Conservation (phyloP, 2,329 filamentous ascomycete species). For the Botrytis porri region DNA sequence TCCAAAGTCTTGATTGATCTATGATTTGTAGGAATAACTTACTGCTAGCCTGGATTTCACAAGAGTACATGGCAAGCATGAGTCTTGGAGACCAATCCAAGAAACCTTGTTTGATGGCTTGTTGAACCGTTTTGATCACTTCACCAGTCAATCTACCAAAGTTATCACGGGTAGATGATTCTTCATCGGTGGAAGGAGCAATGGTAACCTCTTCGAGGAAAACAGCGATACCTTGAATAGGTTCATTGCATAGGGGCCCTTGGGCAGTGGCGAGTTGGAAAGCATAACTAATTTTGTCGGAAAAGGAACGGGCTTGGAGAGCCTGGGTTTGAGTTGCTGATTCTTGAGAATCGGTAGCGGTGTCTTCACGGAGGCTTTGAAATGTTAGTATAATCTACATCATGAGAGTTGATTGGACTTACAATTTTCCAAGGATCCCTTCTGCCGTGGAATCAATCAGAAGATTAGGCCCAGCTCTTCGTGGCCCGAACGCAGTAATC, state of each 20-base stretch:
- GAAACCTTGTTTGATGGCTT: constrained; percentile 80
- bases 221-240: constrained; percentile 88
- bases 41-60: constrained; percentile 94
- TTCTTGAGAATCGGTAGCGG: constrained; percentile 32
- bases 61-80: constrained; percentile 95
- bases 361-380: constrained; percentile 30
- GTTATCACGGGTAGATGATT: constrained; percentile 57
- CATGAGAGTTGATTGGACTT: constrained; percentile 32
- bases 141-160: constrained; percentile 85
- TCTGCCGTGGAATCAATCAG: constrained; percentile 78
- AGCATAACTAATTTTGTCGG: constrained; percentile 87
- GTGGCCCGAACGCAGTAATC: constrained; percentile 87
- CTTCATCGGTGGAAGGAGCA: constrained; percentile 51
- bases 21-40: constrained; percentile 40
- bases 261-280: constrained; percentile 91
- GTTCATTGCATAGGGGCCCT: constrained; percentile 88
- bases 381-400: background rate
- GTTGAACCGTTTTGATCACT: constrained; percentile 83
- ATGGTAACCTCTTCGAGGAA: constrained; percentile 79
- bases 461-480: constrained; percentile 81
- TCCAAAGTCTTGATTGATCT: background rate
- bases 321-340: constrained; percentile 45
- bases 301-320: constrained; percentile 65
- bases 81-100: constrained; percentile 95
- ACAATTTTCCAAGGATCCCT: constrained; percentile 71